Percentiles rank a stretch among this genome's conserved stretches.
These are phyloP conservation scores for Euphorbia lathyris DNA, from an alignment of 345 rosid genomes.

Conservation along the genomic window DNA sequence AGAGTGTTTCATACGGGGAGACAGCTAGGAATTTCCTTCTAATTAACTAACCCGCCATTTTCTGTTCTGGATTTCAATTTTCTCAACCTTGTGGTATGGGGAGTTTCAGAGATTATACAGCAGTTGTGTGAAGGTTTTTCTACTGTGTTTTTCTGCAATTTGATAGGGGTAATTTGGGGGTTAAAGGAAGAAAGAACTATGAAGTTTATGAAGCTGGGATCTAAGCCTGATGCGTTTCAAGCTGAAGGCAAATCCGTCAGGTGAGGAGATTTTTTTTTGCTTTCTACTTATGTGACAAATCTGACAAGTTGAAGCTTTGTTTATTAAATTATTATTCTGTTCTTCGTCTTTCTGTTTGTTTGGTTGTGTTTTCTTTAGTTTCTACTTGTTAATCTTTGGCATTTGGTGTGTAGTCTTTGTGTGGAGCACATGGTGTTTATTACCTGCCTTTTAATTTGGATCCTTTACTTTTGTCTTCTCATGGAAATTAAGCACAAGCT, in stretches of 20 bases:
- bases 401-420: neutral
- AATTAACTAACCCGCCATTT: constrained; percentile 6
- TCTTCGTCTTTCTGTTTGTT: neutral
- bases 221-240: constrained; percentile 84
- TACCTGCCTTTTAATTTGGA: neutral
- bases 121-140: constrained; percentile 17
- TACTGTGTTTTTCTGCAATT: neutral
- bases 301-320: neutral
- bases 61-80: constrained; percentile 12
- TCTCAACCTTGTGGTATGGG: neutral
- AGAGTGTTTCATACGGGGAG: constrained; percentile 10
- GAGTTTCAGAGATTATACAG: constrained; percentile 17
- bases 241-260: constrained; percentile 66
- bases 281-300: neutral
- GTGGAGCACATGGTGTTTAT: neutral
- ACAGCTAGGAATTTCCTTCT: neutral
- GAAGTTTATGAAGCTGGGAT: constrained; percentile 97
- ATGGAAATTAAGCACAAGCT: neutral
- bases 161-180: constrained; percentile 16
- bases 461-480: neutral
- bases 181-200: constrained; percentile 37
- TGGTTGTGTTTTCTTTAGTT: neutral
- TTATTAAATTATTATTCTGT: neutral
- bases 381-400: neutral
- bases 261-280: constrained; percentile 33